Evolutionary conservation across 305 asterid genomes (phyloP).

Genomic region (Coffea humblotiana): DNA sequence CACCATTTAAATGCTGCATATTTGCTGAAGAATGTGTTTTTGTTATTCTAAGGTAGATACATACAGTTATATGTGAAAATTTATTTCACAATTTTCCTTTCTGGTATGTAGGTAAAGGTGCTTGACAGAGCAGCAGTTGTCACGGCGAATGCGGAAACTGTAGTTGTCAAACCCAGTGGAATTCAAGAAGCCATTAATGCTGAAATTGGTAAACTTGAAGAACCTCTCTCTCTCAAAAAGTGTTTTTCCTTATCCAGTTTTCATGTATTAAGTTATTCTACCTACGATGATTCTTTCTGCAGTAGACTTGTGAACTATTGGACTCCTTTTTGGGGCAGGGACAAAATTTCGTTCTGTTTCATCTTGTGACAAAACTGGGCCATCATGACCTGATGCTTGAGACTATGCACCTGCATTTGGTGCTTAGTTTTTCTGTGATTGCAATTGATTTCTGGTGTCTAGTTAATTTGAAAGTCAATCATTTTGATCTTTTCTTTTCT

Average conservation of each 20-base stretch:
- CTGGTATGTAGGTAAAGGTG: constrained; percentile 71
- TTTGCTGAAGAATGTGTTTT: neutral
- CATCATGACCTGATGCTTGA: neutral
- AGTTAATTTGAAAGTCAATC: neutral
- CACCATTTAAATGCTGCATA: neutral
- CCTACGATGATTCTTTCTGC: no score
- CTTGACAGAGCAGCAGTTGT: constrained; percentile 62
- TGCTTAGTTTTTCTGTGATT: neutral
- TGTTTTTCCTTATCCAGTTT: neutral
- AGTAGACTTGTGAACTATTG: no score
- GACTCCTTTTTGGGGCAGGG: no score
- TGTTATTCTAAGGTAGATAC: neutral
- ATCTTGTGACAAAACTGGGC: neutral
- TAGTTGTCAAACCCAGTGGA: constrained; percentile 65
- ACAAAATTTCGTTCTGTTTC: no score
- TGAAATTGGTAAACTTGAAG: constrained; percentile 55
- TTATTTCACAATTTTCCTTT: constrained; percentile 4
- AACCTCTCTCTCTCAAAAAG: neutral
- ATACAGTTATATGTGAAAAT: neutral
- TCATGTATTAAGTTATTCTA: neutral
- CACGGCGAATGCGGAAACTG: constrained; percentile 85
- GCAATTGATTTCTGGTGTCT: neutral
- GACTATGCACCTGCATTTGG: neutral
- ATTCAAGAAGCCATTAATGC: constrained; percentile 75
- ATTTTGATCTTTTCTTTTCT: constrained; percentile 2